Evolutionary conservation across 2,329 filamentous ascomycete genomes (phyloP).

Genomic region (Aspergillus niger): DNA sequence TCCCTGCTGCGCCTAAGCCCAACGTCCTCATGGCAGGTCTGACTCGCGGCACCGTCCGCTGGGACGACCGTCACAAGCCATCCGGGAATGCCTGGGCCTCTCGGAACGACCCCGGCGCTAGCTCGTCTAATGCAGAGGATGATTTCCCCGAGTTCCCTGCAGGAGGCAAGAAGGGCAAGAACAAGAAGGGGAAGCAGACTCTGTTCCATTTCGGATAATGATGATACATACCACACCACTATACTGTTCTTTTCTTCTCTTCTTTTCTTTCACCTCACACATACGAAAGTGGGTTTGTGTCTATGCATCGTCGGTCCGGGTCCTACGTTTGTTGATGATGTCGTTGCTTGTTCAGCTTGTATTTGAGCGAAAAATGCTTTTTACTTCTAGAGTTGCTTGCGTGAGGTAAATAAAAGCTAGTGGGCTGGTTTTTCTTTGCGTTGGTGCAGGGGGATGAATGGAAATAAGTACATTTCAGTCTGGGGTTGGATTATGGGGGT

Average conservation of each 20-base stretch:
- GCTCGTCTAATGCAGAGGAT: constrained; percentile 22
- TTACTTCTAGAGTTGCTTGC: neutral
- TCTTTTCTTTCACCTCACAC: no score
- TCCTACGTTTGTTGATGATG: neutral
- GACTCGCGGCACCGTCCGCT: constrained; percentile 50
- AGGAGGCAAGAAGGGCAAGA: constrained; percentile 40
- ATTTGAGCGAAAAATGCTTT: neutral
- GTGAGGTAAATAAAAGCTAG: neutral
- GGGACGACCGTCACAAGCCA: constrained; percentile 42
- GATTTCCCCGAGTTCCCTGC: constrained; percentile 24
- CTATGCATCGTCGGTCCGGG: neutral
- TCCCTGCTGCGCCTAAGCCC: constrained; percentile 75
- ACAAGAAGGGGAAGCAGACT: constrained; percentile 45
- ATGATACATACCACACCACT: neutral
- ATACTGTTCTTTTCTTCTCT: neutral
- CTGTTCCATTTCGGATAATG: constrained; percentile 43
- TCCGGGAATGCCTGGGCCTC: constrained; percentile 43
- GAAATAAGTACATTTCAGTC: neutral
- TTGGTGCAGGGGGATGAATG: neutral
- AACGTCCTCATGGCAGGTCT: constrained; percentile 56
- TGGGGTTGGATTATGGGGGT: no score
- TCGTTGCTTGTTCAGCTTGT: constrained; percentile 1
- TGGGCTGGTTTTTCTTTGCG: neutral
- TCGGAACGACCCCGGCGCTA: constrained; percentile 21
- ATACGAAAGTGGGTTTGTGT: neutral